Base-by-base conservation (phyloP, 1,284 basidiomycete genomes). In the Mycena citricolor region DNA sequence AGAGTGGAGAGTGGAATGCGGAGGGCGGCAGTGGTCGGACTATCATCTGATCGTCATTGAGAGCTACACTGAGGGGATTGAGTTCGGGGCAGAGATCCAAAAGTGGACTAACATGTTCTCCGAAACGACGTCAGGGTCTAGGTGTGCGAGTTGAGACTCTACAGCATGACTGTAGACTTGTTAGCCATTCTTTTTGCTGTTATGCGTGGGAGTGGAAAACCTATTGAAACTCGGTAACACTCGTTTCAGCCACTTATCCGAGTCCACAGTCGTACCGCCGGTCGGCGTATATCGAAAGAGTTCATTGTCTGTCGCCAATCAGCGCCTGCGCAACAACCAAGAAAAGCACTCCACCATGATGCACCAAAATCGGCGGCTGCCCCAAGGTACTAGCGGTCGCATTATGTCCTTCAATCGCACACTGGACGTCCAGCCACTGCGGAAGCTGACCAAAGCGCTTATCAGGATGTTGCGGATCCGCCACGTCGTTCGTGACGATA, bases 11-110 rank as follows among this genome's bases (percentile, higher is more conserved):
- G 21, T 53, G 47, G 36, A 55, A 54, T 10, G 49, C 49, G 6
- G 52, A 51, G 8, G 47, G 54, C 12, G 54, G 47, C 7, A 44
- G 25, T 6, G 52, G 49, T n/a, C 49, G 47, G 21, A 47, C 13
- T 14, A 56, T 30, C 24, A 54, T 54, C 32, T 54, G 52, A 29
- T 56, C 54, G 36, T 56, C 54, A 25, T 56, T 56, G 20, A 56
- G 32, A 1, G 53, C 53, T 17, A 54, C 47, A 22, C 32, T 40
- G 28, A 10, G 31, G 19, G 13, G 26, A 23, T 31, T 44, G 42
- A 36, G 24, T 20, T 11, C 22, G 28, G 31, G 8, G 10, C 14
- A 28, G 11, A 22, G 21, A 2, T n/a, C 11, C 17, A 46, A 34
- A 1, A 6, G 11, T 14, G 21, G 13, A 7, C 37, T 20, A 17